Evolutionary conservation across 306 rosid genomes (phyloP).

Genomic region (Rosa chinensis): DNA sequence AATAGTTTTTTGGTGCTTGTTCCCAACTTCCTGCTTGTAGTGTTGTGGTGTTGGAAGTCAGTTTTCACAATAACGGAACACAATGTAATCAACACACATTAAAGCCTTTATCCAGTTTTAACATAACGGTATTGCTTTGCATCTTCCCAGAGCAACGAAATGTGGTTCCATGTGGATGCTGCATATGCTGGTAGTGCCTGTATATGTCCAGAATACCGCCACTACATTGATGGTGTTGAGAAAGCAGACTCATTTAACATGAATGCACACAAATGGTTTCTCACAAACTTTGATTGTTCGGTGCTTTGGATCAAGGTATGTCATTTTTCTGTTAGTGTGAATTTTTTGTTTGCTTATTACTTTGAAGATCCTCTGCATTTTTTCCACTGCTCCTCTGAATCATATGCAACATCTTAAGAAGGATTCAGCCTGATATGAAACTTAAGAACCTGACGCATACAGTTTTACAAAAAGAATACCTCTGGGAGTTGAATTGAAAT

Average conservation of each 20-base stretch:
- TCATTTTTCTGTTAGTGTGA: constrained; percentile 2
- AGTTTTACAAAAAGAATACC: neutral
- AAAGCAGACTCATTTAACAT: constrained; percentile 88
- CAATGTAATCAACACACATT: constrained; percentile 13
- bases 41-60: neutral
- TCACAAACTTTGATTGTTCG: constrained; percentile 93
- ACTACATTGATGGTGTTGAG: constrained; percentile 78
- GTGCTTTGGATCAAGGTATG: constrained; percentile 89
- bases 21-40: neutral
- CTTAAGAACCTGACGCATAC: neutral
- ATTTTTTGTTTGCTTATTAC: neutral
- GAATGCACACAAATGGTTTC: constrained; percentile 96
- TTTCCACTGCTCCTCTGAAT: neutral
- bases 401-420: neutral
- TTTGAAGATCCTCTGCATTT: neutral
- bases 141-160: constrained; percentile 51
- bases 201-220: constrained; percentile 90
- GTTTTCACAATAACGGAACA: neutral
- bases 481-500: neutral
- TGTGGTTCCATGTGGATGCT: constrained; percentile 97
- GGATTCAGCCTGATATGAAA: neutral
- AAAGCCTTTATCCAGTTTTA: constrained; percentile 19
- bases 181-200: constrained; percentile 99
- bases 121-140: constrained; percentile 19
- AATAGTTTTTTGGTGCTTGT: neutral